Percentiles rank a stretch among this genome's conserved stretches.
Evolutionary conservation across 495 filamentous ascomycete species (phyloP).

Genomic region (Xeromyces bisporus): DNA sequence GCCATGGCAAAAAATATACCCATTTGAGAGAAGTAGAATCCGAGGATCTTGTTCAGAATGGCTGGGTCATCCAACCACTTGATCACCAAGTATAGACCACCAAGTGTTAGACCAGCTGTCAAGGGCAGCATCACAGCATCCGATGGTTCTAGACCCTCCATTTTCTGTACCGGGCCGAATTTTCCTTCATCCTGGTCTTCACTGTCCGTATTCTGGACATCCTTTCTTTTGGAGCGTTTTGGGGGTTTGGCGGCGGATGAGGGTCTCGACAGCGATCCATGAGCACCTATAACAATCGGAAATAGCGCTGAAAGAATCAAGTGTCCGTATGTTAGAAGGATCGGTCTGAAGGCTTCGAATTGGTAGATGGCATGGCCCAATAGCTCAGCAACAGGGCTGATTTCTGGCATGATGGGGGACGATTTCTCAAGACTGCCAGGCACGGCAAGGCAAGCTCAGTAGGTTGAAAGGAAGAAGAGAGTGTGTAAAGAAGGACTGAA

Average conservation of each 20-base stretch:
- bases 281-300: constrained; percentile 54
- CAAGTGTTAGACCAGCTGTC: constrained; percentile 55
- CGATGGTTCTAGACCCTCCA: constrained; percentile 60
- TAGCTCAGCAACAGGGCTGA: constrained; percentile 29
- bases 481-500: no score
- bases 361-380: constrained; percentile 33
- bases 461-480: no score
- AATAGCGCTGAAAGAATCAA: constrained; percentile 50
- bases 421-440: not conserved
- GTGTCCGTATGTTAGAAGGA: constrained; percentile 51
- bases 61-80: constrained; percentile 72
- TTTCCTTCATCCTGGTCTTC: constrained; percentile 36
- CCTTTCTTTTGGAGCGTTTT: constrained; percentile 30
- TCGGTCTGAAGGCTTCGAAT: constrained; percentile 31
- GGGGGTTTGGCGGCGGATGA: constrained; percentile 53
- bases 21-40: constrained; percentile 68
- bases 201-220: constrained; percentile 34
- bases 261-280: constrained; percentile 58
- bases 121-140: constrained; percentile 82
- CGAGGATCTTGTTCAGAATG: constrained; percentile 68
- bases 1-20: constrained; percentile 57
- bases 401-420: constrained; percentile 19
- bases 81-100: constrained; percentile 73
- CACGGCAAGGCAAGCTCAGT: no score
- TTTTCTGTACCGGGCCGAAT: constrained; percentile 27